Base-by-base conservation (phyloP, 768 basidiomycete species). In the Suillus occidentalis region DNA sequence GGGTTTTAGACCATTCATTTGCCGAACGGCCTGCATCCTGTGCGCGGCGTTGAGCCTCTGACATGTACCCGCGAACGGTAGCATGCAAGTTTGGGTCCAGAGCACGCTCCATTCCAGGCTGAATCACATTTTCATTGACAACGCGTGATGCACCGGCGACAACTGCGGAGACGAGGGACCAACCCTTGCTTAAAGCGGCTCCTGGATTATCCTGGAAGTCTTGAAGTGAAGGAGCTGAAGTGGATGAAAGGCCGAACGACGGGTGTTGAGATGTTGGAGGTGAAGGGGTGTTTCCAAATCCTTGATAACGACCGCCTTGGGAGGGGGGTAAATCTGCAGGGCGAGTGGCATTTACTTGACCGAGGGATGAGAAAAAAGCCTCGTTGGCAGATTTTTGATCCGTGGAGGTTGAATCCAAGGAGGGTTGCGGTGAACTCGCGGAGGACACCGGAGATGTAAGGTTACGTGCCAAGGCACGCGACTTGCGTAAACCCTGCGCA, bases 141-240 rank as follows among this genome's bases (percentile, higher is more conserved):
- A 79, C 90, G 70, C 87, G 87, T 6, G 88, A 85, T 22, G 95
- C 95, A 60, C 89, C 91, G 1, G 79, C 85, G 16, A 99, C 89
- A 40, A 89, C 95, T 0, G 91, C 85, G 36, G 94, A 91, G 73
- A 99, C 90, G n/a, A 99, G 78, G 31, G 94, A 94, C 97, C 97
- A 99, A 53, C 96, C 95, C 80, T 98, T 98, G 71, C 87, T 87
- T 16, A 98, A 77, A 0, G 97, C 96, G 10, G 86, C 88, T 43
- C 90, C 76, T 0, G 97, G 97, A 72, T 94, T 94, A 53, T 90
- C 87, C 74, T 97, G 93, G 37, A 99, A 78, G 22, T 99, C 96
- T 49, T 80, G 76, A 3, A 98, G 73, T 0, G 88, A 84, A 0
- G 97, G 97, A 13, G 90, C 89, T 40, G 89, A 85, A 12, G 89